Conservation (phyloP, 352 stramenopile genomes). For the Globisporangium sylvaticum region DNA sequence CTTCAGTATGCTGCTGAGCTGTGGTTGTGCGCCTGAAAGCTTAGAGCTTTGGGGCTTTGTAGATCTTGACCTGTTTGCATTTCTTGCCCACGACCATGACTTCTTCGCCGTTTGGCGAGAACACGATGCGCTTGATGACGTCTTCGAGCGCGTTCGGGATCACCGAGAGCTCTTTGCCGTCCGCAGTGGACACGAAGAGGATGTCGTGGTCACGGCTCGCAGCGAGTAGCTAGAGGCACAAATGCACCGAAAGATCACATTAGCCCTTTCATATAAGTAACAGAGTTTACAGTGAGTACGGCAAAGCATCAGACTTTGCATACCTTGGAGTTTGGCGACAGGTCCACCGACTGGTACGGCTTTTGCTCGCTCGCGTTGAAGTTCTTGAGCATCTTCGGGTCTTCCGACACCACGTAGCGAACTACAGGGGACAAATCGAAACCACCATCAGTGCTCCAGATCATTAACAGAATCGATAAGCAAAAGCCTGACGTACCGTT, state of each 20-base stretch:
- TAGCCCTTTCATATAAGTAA: no score
- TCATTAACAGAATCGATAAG: background rate
- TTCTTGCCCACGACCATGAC: slow-evolving; percentile 65
- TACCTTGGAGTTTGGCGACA: slow-evolving; percentile 69
- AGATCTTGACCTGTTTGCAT: slow-evolving; percentile 69
- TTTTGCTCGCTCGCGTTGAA: slow-evolving; percentile 57
- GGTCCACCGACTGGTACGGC: slow-evolving; percentile 55
- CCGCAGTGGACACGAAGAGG: slow-evolving; percentile 50
- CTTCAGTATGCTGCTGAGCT: background rate
- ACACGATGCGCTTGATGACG: slow-evolving; percentile 55
- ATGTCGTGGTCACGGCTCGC: slow-evolving; percentile 49
- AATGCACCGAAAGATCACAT: no score
- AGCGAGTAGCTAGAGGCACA: slow-evolving; percentile 48
- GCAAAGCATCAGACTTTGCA: background rate
- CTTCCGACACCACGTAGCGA: slow-evolving; percentile 72
- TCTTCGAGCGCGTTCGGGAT: slow-evolving; percentile 66
- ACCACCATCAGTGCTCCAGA: background rate
- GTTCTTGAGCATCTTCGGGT: slow-evolving; percentile 61
- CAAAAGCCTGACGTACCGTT: slow-evolving; percentile 38
- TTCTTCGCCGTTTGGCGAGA: slow-evolving; percentile 53
- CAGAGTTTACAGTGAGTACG: background rate
- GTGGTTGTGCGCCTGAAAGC: background rate
- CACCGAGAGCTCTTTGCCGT: slow-evolving; percentile 41
- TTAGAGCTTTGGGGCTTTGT: slow-evolving; percentile 43
- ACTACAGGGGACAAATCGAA: slow-evolving; percentile 25